Evolutionary conservation across 2,329 filamentous ascomycete species (phyloP).

Genomic region (Colletotrichum magnum): DNA sequence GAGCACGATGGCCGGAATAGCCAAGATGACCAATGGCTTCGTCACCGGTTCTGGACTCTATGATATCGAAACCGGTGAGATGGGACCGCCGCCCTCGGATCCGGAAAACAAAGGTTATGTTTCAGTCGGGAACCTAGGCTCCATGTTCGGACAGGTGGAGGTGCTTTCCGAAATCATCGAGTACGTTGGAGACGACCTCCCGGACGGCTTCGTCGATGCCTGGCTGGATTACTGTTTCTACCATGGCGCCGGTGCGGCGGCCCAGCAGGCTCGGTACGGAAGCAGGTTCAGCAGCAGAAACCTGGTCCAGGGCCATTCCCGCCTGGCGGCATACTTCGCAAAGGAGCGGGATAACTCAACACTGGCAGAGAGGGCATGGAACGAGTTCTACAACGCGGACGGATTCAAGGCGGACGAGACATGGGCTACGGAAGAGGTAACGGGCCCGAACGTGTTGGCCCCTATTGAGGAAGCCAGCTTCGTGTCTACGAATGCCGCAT

Average conservation of each 20-base stretch:
- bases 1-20: slow-evolving; percentile 65
- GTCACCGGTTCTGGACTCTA: slow-evolving; percentile 69
- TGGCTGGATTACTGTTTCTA: not conserved
- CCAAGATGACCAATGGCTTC: slow-evolving; percentile 69
- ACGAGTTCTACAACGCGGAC: not conserved
- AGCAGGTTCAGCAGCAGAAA: not conserved
- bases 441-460: not conserved
- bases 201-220: not conserved
- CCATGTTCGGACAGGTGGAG: slow-evolving; percentile 71
- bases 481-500: not conserved
- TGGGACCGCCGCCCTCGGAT: slow-evolving; percentile 67
- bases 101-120: slow-evolving; percentile 65
- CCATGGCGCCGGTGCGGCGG: not conserved
- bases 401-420: not conserved
- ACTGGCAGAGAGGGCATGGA: not conserved
- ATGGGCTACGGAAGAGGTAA: not conserved
- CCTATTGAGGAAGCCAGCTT: not conserved
- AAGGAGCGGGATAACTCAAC: not conserved
- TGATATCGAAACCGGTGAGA: slow-evolving; percentile 61
- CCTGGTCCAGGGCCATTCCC: not conserved
- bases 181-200: not conserved
- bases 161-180: slow-evolving; percentile 62
- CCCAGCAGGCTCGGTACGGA: not conserved
- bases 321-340: not conserved
- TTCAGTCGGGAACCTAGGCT: slow-evolving; percentile 67